These are phyloP conservation scores for Candida ovalis DNA, from an alignment of 805 yeast genomes.

Conservation along the genomic window DNA sequence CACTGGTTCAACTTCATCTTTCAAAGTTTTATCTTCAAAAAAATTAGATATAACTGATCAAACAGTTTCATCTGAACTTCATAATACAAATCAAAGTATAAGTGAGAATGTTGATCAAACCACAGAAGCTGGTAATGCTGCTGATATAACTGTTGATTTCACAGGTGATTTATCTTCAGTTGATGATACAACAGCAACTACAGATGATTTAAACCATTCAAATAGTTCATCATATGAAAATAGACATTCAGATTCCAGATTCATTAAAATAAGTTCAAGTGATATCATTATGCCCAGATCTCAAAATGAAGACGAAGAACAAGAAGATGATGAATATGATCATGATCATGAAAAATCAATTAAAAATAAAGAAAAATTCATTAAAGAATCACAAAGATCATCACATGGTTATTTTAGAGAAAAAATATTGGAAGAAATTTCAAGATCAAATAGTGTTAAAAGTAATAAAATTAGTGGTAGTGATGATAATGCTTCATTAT, in stretches of 20 bases:
- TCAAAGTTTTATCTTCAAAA: slow-evolving; percentile 1
- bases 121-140: neutral
- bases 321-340: too few species aligned
- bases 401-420: slow-evolving; percentile 19
- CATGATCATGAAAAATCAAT: too few species aligned
- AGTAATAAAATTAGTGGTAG: slow-evolving; percentile 3
- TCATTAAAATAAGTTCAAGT: too few species aligned
- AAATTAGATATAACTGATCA: neutral
- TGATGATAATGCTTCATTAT: slow-evolving; percentile 3
- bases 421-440: slow-evolving; percentile 8
- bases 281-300: too few species aligned
- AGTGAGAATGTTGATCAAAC: neutral
- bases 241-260: neutral
- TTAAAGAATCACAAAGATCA: slow-evolving; percentile 15
- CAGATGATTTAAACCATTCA: neutral
- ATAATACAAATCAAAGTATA: neutral
- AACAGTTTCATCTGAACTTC: neutral
- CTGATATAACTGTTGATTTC: slow-evolving; percentile 5
- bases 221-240: neutral
- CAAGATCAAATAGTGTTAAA: slow-evolving; percentile 14
- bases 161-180: slow-evolving; percentile 13
- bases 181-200: too few species aligned
- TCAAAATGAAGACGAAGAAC: too few species aligned
- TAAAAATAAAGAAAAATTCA: slow-evolving; percentile 10
- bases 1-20: too few species aligned